Base-by-base conservation (phyloP, 805 yeast genomes). In the Myxozyma vanderwaltii region DNA sequence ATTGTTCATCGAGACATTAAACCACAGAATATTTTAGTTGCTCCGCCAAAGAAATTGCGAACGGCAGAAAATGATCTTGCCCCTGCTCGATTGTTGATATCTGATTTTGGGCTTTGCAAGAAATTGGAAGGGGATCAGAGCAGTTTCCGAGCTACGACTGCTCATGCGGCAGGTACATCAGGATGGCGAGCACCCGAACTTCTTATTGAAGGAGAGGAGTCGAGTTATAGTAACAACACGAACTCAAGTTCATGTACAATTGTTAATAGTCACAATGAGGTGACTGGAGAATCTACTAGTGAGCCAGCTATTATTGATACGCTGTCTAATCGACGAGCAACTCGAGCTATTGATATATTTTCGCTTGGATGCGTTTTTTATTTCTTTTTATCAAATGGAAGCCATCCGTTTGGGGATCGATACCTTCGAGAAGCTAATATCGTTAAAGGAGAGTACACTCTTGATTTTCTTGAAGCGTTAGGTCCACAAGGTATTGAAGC, bases 171-270 rank as follows among this genome's bases (percentile, higher is more conserved):
- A 0, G 99, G 99, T 1, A 94, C 99, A 0, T 83, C 94, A 2
- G 99, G 99, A 2, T 94, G 99, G 99, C 81, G 97, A 67, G 98
- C 99, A 0, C 99, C 99, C 0, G 99, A 94, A 69, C 72, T 89
- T 35, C 74, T 89, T 38, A 71, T 81, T 24, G 82, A 79, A 44
- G 47, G 54, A 2, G 61, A 51, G 31, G 67, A 52, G 15, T 29
- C 44, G 4, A 19, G 36, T 7, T 44, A 12, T 3, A 58, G 40
- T 10, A 36, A 23, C 24, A 36, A 19, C 15, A 31, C 44, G 4
- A 41, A 45, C 17, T 48, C 54, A 1, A 51, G 57, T 17, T 29
- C 35, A 4, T 45, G 44, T 17, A 53, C 63, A 23, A 24, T 54
- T 19, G 41, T 48, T 17, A 31, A 26, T n/a, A 26, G 19, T 15